Percentiles rank a stretch among this genome's conserved stretches.
phyloP scores from a whole-genome alignment of 176 grass and related monocot genomes.

The Avena atlantica region DNA sequence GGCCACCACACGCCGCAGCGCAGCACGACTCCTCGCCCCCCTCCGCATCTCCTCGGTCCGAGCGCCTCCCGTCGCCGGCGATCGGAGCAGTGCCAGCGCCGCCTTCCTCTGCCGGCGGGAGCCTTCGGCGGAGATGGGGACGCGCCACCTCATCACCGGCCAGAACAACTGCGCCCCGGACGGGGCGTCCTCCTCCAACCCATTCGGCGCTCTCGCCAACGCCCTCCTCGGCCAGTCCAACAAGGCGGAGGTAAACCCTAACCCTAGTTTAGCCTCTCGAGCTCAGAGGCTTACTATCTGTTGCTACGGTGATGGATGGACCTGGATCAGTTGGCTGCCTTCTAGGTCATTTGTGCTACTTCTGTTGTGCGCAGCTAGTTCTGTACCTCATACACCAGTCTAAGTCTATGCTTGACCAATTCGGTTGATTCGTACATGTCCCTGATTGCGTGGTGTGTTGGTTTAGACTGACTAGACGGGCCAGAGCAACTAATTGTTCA shows the following conservation, averaged over 20 bases:
- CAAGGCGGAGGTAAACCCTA: constrained; percentile 67
- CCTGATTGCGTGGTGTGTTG: background rate
- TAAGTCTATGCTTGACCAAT: background rate
- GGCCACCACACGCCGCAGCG: background rate
- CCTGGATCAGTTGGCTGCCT: background rate
- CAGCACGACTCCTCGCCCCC: background rate
- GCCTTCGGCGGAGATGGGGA: constrained; percentile 63
- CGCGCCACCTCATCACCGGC: constrained; percentile 85
- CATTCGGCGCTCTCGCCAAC: constrained; percentile 75
- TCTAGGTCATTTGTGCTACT: background rate
- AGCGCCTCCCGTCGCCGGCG: constrained; percentile 42
- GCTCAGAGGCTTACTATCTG: background rate
- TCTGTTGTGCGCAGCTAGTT: background rate
- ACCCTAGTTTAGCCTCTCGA: background rate
- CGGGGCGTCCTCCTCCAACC: constrained; percentile 85
- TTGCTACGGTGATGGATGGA: background rate
- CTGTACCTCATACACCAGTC: background rate
- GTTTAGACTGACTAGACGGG: constrained; percentile 14
- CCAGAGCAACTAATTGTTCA: background rate
- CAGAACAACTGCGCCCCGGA: constrained; percentile 73
- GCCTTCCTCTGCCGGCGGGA: background rate
- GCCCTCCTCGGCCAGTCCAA: constrained; percentile 73
- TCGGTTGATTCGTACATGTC: background rate
- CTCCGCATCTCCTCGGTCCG: constrained; percentile 2
- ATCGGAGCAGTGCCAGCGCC: background rate